Evolutionary conservation across 2,329 filamentous ascomycete species (phyloP), one percentile per base, ranked within the genome.

Genomic region (Fusarium xyrophilum): DNA sequence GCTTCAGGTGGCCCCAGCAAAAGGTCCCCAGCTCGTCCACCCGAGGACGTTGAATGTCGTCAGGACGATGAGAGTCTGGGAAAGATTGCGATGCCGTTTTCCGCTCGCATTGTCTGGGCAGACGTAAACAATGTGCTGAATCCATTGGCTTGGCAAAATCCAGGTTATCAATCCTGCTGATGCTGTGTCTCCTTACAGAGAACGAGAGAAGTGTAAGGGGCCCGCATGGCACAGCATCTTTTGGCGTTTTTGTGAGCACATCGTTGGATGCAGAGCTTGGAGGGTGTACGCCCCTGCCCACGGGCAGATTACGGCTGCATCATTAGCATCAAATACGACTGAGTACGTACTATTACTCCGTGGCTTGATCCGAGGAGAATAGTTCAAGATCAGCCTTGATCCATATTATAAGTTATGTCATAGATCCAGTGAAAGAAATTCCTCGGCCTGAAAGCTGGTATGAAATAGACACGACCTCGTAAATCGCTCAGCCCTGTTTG

Each of bases 101-200:
- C 67, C 63, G 63, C 17, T 42, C 33, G 32, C 19, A 60, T 57
- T 60, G 51, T 67, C 67, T 70, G 54, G 67, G 63, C 67, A 68
- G 62, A 63, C 46, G 59, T 56, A 47, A 30, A 56, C 36, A 19
- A 25, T 47, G 28, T 43, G 43, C 40, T 28, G 5, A 47, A 39
- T 21, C 14, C n/a, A 27, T 23, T 35, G 21, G 21, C 60, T 64
- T 64, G 61, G 60, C 60, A 36, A 38, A 35, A 40, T 25, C 51
- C 50, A 63, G 51, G 33, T 51, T 58, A 57, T 44, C 33, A 13
- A 38, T 63, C 47, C 47, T 21, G 23, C 21, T 48, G 40, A 14
- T 28, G 38, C 32, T 32, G 38, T 50, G 32, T 21, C 36, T 17
- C n/a, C 39, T 21, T 17, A 4, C 28, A 59, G 42, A 38, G 23